These are phyloP conservation scores for Entrophospora sp. DNA, from an alignment of 192 early-diverging fungal genomes.

Conservation along the genomic window DNA sequence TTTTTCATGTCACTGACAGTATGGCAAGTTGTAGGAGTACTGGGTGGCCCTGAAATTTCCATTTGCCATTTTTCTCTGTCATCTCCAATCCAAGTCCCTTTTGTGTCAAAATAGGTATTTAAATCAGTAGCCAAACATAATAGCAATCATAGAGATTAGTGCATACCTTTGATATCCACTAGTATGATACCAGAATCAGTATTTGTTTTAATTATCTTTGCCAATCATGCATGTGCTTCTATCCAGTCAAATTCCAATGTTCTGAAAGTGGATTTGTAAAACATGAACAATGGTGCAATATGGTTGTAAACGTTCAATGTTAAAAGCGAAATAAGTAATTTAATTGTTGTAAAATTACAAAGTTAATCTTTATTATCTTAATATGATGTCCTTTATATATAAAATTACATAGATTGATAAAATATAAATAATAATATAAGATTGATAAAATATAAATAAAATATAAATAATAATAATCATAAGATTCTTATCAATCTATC, in stretches of 20 bases:
- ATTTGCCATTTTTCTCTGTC: constrained; percentile 17
- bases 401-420: no score
- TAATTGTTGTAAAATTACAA: no score
- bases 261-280: constrained; percentile 18
- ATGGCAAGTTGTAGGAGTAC: constrained; percentile 19
- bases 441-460: no score
- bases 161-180: constrained; percentile 6
- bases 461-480: no score
- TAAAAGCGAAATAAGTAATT: no score
- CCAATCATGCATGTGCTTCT: constrained; percentile 8
- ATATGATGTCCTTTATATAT: no score
- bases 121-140: not conserved
- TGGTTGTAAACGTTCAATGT: no score
- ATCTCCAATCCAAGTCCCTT: not conserved
- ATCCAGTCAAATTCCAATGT: constrained; percentile 20
- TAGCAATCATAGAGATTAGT: not conserved
- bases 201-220: constrained; percentile 1
- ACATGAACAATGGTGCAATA: constrained; percentile 15
- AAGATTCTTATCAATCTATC: no score
- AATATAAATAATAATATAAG: no score
- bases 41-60: constrained; percentile 17
- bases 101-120: not conserved
- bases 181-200: constrained; percentile 15
- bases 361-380: no score
- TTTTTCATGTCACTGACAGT: constrained; percentile 16